A percentile compares a stretch with the other conserved stretches of the same genome.
phyloP scores from a whole-genome alignment of 2,329 filamentous ascomycete species.

The Onygenales sp. region DNA sequence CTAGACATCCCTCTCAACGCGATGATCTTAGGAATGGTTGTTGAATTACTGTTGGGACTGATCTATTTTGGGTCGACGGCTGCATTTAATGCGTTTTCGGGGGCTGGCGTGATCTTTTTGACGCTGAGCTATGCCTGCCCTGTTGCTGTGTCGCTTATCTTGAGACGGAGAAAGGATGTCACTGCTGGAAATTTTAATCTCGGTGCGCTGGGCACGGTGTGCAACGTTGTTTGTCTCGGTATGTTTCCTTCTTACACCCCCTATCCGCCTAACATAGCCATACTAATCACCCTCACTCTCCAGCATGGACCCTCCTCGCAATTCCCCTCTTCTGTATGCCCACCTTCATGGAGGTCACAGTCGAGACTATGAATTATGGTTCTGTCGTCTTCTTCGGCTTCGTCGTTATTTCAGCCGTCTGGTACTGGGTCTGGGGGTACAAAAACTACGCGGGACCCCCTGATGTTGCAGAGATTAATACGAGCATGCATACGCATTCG shows the following conservation, averaged over 20 bases:
- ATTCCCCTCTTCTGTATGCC: slow-evolving; percentile 47
- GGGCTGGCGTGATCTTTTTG: slow-evolving; percentile 48
- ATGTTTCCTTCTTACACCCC: no score
- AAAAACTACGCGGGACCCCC: no score
- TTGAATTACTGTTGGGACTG: slow-evolving; percentile 41
- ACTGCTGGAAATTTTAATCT: slow-evolving; percentile 15
- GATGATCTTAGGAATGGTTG: slow-evolving; percentile 34
- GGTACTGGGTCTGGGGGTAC: slow-evolving; percentile 35
- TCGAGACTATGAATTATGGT: slow-evolving; percentile 48
- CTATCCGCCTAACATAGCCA: no score
- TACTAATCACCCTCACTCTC: no score
- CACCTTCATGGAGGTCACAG: slow-evolving; percentile 43
- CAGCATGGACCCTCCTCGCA: slow-evolving; percentile 43
- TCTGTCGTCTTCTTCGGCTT: slow-evolving; percentile 50
- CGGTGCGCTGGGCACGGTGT: slow-evolving; percentile 26
- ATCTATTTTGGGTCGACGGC: slow-evolving; percentile 41
- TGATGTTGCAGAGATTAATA: no score
- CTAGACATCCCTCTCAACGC: slow-evolving; percentile 34
- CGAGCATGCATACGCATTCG: no score
- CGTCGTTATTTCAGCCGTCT: slow-evolving; percentile 39
- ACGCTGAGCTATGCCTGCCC: slow-evolving; percentile 49
- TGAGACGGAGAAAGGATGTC: no score
- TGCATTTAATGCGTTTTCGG: slow-evolving; percentile 43
- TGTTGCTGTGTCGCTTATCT: slow-evolving; percentile 13
- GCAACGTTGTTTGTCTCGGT: no score